Percentiles rank a stretch among this genome's conserved stretches.
These are phyloP conservation scores for Tylopilus sp. DNA, from an alignment of 768 basidiomycete species.

Conservation along the genomic window DNA sequence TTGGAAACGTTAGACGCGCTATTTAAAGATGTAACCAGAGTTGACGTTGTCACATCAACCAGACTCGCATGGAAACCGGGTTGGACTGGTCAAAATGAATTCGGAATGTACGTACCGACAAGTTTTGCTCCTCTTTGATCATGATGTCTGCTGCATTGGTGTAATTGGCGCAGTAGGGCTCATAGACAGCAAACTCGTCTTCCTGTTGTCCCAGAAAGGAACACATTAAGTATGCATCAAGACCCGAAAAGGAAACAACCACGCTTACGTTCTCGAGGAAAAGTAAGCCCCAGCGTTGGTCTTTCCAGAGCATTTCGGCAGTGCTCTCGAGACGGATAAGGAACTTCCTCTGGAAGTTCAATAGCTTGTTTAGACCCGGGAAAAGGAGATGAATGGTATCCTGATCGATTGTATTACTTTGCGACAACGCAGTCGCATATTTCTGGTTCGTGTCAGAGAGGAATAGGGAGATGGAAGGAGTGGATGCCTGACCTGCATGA, in stretches of 20 bases:
- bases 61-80: constrained; percentile 13
- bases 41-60: constrained; percentile 27
- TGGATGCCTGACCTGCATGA: constrained; percentile 74
- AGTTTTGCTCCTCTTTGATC: constrained; percentile 80
- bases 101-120: constrained; percentile 58
- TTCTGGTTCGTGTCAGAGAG: constrained; percentile 48
- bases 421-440: constrained; percentile 82
- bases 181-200: constrained; percentile 92
- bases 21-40: constrained; percentile 16
- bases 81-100: constrained; percentile 5
- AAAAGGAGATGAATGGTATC: constrained; percentile 96
- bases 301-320: constrained; percentile 76
- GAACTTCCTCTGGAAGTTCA: constrained; percentile 96
- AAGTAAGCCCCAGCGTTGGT: constrained; percentile 83
- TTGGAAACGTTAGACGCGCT: constrained; percentile 15
- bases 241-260: constrained; percentile 9
- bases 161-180: constrained; percentile 96
- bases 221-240: constrained; percentile 32
- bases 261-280: constrained; percentile 77
- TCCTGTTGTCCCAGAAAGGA: constrained; percentile 63
- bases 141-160: constrained; percentile 82
- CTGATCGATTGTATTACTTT: constrained; percentile 82
- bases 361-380: constrained; percentile 88
- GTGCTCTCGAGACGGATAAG: constrained; percentile 86
- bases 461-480: constrained; percentile 1